A percentile compares a stretch with the other conserved stretches of the same genome.
These are phyloP conservation scores for Medakamo hakoo DNA, from an alignment of 139 green algal species.

Conservation along the genomic window DNA sequence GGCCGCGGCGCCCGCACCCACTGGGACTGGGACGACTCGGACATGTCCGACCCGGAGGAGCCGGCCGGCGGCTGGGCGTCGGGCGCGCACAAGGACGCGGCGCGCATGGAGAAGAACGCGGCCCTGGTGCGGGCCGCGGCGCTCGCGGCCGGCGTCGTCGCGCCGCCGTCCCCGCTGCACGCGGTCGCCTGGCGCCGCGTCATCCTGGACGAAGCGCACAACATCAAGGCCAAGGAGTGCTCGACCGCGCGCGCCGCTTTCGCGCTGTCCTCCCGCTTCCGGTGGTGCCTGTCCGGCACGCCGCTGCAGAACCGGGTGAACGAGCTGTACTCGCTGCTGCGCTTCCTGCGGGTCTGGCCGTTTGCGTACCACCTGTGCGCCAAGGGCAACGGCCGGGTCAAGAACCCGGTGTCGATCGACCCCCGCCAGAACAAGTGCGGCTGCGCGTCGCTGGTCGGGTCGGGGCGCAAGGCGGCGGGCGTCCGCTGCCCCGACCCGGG, in stretches of 20 bases:
- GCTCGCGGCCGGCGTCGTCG: background rate
- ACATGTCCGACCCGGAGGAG: background rate
- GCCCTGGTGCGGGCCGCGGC: background rate
- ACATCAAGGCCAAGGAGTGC: conserved; percentile 71
- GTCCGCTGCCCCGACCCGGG: conserved; percentile 15
- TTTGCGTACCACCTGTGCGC: conserved; percentile 89
- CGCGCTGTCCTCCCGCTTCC: conserved; percentile 41
- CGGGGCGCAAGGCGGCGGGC: conserved; percentile 21
- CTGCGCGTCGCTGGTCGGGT: conserved; percentile 59
- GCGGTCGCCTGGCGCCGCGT: conserved; percentile 61
- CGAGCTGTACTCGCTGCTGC: conserved; percentile 83
- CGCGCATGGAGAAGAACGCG: background rate
- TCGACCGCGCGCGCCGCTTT: conserved; percentile 75
- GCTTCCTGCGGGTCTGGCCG: conserved; percentile 72
- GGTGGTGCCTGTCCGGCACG: conserved; percentile 69
- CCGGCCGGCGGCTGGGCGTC: background rate
- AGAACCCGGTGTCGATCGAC: background rate
- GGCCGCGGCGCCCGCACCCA: background rate
- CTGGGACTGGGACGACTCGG: background rate
- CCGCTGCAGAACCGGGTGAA: conserved; percentile 76
- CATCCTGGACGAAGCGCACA: conserved; percentile 79
- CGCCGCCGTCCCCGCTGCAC: conserved; percentile 1
- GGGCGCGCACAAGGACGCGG: background rate
- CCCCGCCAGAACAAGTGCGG: conserved; percentile 16
- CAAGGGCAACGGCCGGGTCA: conserved; percentile 34